Percentiles rank a stretch among this genome's conserved stretches.
Conservation (phyloP, 352 stramenopile species). For the Pythium biforme region DNA sequence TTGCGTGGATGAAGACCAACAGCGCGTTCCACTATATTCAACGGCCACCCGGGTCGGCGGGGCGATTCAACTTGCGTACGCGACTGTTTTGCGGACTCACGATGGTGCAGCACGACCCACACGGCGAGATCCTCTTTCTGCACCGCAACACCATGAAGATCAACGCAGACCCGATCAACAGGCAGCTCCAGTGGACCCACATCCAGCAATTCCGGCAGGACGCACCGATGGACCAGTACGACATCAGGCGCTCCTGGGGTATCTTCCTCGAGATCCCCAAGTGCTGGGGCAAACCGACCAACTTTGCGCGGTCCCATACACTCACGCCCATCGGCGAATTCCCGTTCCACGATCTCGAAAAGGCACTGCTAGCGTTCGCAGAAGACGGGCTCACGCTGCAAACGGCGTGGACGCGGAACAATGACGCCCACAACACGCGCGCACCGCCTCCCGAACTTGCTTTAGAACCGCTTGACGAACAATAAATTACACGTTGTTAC, state of each 20-base stretch:
- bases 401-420: no score
- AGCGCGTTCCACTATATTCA: constrained; percentile 32
- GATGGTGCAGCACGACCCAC: constrained; percentile 43
- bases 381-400: neutral
- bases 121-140: constrained; percentile 29
- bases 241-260: neutral
- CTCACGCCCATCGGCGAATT: neutral
- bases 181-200: constrained; percentile 10
- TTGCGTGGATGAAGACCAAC: constrained; percentile 42
- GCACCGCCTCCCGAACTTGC: neutral
- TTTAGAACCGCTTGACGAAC: neutral
- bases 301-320: neutral
- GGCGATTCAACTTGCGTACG: constrained; percentile 11
- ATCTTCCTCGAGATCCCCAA: neutral
- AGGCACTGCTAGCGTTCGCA: neutral
- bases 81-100: constrained; percentile 34
- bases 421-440: no score
- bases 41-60: constrained; percentile 20
- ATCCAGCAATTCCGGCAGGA: constrained; percentile 16
- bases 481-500: no score
- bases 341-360: neutral
- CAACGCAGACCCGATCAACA: neutral
- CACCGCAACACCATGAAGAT: constrained; percentile 31
- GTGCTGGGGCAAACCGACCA: neutral
- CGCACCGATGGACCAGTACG: neutral